phyloP scores from a whole-genome alignment of 345 rosid species.

The Hypericum androsaemum region DNA sequence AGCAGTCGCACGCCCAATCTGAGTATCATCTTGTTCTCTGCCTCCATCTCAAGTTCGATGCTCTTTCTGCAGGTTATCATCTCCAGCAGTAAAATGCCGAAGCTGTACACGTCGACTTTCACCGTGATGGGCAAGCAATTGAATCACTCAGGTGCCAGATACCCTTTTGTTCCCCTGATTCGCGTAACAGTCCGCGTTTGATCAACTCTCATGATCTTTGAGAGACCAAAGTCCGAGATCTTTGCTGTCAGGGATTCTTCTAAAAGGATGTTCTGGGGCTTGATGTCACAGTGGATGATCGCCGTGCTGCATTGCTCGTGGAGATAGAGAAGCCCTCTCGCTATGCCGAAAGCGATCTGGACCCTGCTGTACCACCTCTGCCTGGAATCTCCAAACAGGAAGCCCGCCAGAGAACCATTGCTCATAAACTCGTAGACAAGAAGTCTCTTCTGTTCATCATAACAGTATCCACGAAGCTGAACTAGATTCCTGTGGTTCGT shows the following conservation, averaged over 20 bases:
- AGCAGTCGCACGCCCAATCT: constrained; percentile 45
- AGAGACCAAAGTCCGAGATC: constrained; percentile 31
- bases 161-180: constrained; percentile 34
- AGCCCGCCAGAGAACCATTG: constrained; percentile 21
- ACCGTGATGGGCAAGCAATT: constrained; percentile 28
- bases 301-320: constrained; percentile 30
- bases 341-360: constrained; percentile 23
- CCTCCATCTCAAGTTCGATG: constrained; percentile 7
- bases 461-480: constrained; percentile 27
- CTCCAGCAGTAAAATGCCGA: constrained; percentile 32
- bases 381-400: constrained; percentile 15
- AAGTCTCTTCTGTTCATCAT: constrained; percentile 22
- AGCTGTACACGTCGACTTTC: constrained; percentile 40
- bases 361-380: constrained; percentile 22
- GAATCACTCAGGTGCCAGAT: constrained; percentile 39
- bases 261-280: constrained; percentile 31
- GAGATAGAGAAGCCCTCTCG: constrained; percentile 27
- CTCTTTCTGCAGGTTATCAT: constrained; percentile 27
- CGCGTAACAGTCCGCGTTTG: constrained; percentile 23
- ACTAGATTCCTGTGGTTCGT: constrained; percentile 42
- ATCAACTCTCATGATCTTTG: constrained; percentile 22
- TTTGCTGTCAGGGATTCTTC: constrained; percentile 16
- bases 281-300: constrained; percentile 34
- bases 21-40: constrained; percentile 18
- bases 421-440: constrained; percentile 31